Evolutionary conservation across 1,284 basidiomycete species (phyloP), one percentile per base, ranked within the genome.

Genomic region (Ganoderma resinaceum): DNA sequence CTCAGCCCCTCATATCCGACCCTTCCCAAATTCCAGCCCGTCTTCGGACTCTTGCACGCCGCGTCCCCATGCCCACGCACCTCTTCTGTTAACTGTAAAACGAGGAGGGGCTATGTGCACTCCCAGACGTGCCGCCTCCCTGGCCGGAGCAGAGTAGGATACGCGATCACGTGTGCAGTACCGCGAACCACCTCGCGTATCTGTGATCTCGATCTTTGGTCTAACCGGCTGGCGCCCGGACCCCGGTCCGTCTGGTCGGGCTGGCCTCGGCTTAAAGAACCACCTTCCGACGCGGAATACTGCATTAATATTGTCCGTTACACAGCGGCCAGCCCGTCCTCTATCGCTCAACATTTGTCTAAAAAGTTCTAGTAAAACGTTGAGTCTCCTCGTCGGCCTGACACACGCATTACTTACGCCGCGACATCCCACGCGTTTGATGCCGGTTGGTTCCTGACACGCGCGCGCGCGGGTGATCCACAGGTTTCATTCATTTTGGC

Each of bases 161-260:
- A 70, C 71, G 71, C 71, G 71, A 67, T 72, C 71, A 72, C 71
- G 71, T 72, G 71, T 7, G 2, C 35, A 16, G 6, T 52, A 57
- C 60, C 66, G 69, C 61, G 66, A 52, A 64, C 40, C 38, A 23
- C 61, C 33, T 63, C 67, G 69, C 67, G 58, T 70, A 67, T 69
- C 69, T 60, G 42, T 33, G 63, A 72, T 72, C 69, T 61, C 43
- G 58, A 73, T 69, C 55, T 40, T 4, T 65, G 63, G n/a, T n/a
- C n/a, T n/a, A n/a, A 69, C 40, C 66, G 7, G 20, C 37, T 12
- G 55, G 33, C 55, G 55, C 55, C 46, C 55, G 29, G n/a, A n/a
- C 3, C 31, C 31, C 16, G 49, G 11, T 52, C 49, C 5, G 49
- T 5, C 49, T 43, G 18, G 20, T 8, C 4, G n/a, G n/a, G 23